A percentile compares a stretch with the other conserved stretches of the same genome.
Evolutionary conservation across 1,284 basidiomycete genomes (phyloP).

Genomic region (Pseudozyma sp.): DNA sequence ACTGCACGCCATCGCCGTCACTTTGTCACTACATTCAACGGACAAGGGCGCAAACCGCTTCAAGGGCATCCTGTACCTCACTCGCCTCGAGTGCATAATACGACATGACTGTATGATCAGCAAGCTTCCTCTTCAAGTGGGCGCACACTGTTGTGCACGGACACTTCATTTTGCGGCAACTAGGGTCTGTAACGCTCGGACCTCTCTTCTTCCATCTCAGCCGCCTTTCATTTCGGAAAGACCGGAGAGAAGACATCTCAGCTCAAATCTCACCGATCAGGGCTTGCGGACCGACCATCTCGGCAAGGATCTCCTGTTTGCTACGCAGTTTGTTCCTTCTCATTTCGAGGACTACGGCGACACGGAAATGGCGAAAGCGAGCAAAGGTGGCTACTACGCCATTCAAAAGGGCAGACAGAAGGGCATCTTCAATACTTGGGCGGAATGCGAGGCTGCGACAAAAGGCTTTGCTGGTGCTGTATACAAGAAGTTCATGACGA

Average conservation of each 20-base stretch:
- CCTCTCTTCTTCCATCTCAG: slow-evolving; percentile 6
- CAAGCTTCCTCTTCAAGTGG: slow-evolving; percentile 1
- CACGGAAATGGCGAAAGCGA: slow-evolving; percentile 24
- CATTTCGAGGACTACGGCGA: background rate
- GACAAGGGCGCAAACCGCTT: background rate
- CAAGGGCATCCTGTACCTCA: background rate
- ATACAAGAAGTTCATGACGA: slow-evolving; percentile 76
- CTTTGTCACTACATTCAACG: background rate
- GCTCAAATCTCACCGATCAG: too few relatives aligned
- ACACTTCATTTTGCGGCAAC: background rate
- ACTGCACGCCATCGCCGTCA: background rate
- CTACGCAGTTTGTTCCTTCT: slow-evolving; percentile 2
- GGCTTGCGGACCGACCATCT: background rate
- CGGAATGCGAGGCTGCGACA: slow-evolving; percentile 75
- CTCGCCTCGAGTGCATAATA: background rate
- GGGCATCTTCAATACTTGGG: slow-evolving; percentile 66
- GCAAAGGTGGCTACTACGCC: slow-evolving; percentile 47
- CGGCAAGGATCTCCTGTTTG: slow-evolving; percentile 1
- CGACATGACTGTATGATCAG: slow-evolving; percentile 14
- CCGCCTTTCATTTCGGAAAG: slow-evolving; percentile 1
- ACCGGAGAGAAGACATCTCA: too few relatives aligned
- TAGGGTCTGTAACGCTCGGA: slow-evolving; percentile 12
- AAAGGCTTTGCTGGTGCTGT: slow-evolving; percentile 74
- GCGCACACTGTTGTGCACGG: background rate
- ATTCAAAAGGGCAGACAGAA: slow-evolving; percentile 57